phyloP scores from a whole-genome alignment of 225 moss, liverwort and hornwort genomes.

The Physcomitrium patens region DNA sequence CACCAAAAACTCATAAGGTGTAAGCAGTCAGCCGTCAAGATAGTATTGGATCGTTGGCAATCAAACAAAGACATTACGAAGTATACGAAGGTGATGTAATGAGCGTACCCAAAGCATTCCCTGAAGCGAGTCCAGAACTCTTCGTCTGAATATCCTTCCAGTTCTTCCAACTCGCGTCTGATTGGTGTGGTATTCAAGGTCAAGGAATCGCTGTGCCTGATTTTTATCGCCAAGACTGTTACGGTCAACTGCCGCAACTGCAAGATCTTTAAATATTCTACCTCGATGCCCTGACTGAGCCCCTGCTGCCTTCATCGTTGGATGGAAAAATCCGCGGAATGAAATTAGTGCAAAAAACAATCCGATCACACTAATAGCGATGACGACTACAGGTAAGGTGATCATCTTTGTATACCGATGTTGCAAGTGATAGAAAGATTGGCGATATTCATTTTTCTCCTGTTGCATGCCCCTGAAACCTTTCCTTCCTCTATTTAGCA shows the following conservation, averaged over 20 bases:
- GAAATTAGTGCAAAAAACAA: constrained; percentile 26
- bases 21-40: background rate
- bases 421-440: constrained; percentile 12
- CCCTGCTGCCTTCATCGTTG: constrained; percentile 1
- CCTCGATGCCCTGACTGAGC: background rate
- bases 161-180: constrained; percentile 29
- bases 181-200: constrained; percentile 5
- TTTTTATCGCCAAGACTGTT: background rate
- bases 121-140: constrained; percentile 48
- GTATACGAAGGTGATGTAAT: background rate
- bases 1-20: background rate
- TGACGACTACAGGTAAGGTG: constrained; percentile 32
- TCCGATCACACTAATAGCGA: constrained; percentile 23
- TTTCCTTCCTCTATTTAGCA: too few relatives aligned
- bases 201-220: background rate
- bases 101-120: constrained; percentile 49
- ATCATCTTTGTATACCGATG: constrained; percentile 40
- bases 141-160: constrained; percentile 41
- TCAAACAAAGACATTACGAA: background rate
- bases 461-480: too few relatives aligned
- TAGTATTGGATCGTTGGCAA: background rate
- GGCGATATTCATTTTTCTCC: too few relatives aligned
- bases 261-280: constrained; percentile 14
- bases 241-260: constrained; percentile 8
- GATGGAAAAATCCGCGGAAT: constrained; percentile 36